These are phyloP conservation scores for Chaetomium globosum DNA, from an alignment of 2,329 filamentous ascomycete species.

Conservation along the genomic window DNA sequence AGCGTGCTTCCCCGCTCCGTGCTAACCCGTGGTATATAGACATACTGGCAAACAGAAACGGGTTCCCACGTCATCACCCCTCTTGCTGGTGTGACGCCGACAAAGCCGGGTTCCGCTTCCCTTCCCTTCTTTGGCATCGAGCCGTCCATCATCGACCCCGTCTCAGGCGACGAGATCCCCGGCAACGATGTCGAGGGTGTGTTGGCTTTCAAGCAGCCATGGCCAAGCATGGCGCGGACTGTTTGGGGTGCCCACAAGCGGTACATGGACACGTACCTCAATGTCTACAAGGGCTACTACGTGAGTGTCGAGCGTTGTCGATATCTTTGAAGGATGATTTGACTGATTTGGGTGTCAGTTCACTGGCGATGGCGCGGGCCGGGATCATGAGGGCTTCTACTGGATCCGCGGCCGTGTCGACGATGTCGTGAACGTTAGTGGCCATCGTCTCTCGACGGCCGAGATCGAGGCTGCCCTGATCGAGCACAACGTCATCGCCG, in stretches of 20 bases:
- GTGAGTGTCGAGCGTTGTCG: slow-evolving; percentile 55
- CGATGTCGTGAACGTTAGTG: slow-evolving; percentile 97
- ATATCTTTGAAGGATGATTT: neutral
- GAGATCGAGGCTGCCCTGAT: slow-evolving; percentile 97
- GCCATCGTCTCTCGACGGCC: slow-evolving; percentile 92
- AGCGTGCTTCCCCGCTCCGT: neutral
- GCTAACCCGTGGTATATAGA: slow-evolving; percentile 56
- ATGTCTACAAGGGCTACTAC: slow-evolving; percentile 97
- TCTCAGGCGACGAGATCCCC: slow-evolving; percentile 87
- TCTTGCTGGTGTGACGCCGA: slow-evolving; percentile 88
- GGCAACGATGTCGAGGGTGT: slow-evolving; percentile 98
- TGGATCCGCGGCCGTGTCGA: slow-evolving; percentile 99
- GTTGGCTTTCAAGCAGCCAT: slow-evolving; percentile 93
- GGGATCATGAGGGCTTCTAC: slow-evolving; percentile 98
- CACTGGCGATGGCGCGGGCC: slow-evolving; percentile 89
- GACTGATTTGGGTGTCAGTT: slow-evolving; percentile 55
- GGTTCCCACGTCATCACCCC: slow-evolving; percentile 95
- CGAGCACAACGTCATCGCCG: slow-evolving; percentile 85
- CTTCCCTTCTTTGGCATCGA: slow-evolving; percentile 98
- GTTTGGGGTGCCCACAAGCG: slow-evolving; percentile 97
- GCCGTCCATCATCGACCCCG: slow-evolving; percentile 94
- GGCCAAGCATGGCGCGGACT: slow-evolving; percentile 97
- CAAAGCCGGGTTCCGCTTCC: slow-evolving; percentile 94
- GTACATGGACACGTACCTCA: slow-evolving; percentile 98
- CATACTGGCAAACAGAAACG: slow-evolving; percentile 99